phyloP scores from a whole-genome alignment of 257 asterid species.

The Rauvolfia tetraphylla region DNA sequence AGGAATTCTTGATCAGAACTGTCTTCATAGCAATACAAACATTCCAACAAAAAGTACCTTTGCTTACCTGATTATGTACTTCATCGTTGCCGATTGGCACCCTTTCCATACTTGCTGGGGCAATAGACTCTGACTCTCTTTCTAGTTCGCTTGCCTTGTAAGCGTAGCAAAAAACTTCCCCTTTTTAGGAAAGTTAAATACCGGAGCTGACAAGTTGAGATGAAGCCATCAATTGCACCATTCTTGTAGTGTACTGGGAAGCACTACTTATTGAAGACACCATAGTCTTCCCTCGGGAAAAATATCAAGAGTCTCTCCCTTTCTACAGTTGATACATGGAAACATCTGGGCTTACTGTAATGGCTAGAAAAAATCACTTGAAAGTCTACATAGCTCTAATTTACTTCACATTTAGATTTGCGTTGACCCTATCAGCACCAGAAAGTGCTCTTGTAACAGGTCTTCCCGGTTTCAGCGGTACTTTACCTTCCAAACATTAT shows the following conservation, averaged over 20 bases:
- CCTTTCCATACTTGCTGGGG: neutral
- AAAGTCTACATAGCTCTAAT: neutral
- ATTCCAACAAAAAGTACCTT: too few species aligned
- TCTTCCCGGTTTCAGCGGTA: conserved; percentile 75
- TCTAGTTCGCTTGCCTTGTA: neutral
- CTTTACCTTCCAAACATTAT: conserved; percentile 76
- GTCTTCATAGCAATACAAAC: too few species aligned
- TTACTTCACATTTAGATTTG: conserved; percentile 14
- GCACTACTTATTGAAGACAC: neutral
- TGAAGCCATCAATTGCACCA: neutral
- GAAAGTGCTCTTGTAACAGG: conserved; percentile 49
- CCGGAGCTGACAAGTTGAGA: neutral
- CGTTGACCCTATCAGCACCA: conserved; percentile 50
- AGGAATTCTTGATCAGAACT: neutral
- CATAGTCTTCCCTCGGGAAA: neutral
- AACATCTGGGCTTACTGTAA: neutral
- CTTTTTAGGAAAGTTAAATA: neutral
- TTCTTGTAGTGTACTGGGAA: neutral
- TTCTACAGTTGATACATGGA: neutral
- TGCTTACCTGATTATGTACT: neutral
- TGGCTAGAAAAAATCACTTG: conserved; percentile 8
- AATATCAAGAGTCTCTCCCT: neutral
- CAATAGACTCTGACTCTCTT: neutral
- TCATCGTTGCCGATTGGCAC: neutral
- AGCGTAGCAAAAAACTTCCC: neutral